Base-by-base conservation (phyloP, 495 filamentous ascomycete species). In the Pyrenula massariospora region DNA sequence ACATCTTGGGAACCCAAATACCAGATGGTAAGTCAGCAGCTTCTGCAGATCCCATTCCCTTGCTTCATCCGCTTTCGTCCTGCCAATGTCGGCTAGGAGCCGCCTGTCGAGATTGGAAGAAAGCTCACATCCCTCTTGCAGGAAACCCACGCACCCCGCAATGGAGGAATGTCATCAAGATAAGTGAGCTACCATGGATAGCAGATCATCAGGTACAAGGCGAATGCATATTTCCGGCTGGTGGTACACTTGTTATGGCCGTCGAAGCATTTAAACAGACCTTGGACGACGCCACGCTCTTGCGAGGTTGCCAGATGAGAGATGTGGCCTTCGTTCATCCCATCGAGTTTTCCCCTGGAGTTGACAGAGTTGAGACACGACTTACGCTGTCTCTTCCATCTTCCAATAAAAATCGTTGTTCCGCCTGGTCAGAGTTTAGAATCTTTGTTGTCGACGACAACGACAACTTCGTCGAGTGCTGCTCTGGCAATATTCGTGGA, bases 231-330 rank as follows among this genome's bases (percentile, higher is more conserved):
- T 74, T 71, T 50, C 73, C 74, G 2, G 71, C 59, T 19, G 69
- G 70, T 2, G 72, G 69, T 0, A 75, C 68, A 56, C 52, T 77
- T 1, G 53, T 64, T 2, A 73, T 72, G 71, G 70, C 65, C 0
- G 61, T 73, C 21, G 71, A 75, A 57, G 71, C 70, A 1, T 62
- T 62, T 10, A 58, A 58, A 15, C 65, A 68, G 55, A 62, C 11
- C 42, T 48, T 48, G 11, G 42, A 48, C 19, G 42, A 48, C 42
- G 42, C 11, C 42, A 19, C 42, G 19, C 42, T 48, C 42, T 48
- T 48, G 42, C 42, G 20, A 11, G 61, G 61, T 5, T 61, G 42
- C 48, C 52, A 48, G 2, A 47, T 67, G 15, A 57, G 59, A 15
- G 59, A 61, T 42, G 55, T 67, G 19, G 24, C 52, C 20, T 57